phyloP scores from a whole-genome alignment of 176 grass and related monocot species.

The Thinopyrum elongatum region DNA sequence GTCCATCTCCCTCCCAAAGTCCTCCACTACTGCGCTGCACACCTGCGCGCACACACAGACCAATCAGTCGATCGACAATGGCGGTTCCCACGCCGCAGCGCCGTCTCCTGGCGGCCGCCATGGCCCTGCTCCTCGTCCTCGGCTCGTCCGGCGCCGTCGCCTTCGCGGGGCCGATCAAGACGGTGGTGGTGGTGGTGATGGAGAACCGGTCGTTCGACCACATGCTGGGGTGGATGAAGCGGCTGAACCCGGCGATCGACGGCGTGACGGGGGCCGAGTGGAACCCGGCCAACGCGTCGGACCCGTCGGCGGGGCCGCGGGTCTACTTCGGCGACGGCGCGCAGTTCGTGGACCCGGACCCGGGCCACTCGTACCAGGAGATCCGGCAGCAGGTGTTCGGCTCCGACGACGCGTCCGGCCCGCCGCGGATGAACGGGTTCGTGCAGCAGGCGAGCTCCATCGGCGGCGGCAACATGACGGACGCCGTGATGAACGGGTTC shows the following conservation, averaged over 20 bases:
- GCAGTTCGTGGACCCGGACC: slow-evolving; percentile 90
- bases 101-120: neutral
- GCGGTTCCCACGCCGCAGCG: neutral
- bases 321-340: slow-evolving; percentile 85
- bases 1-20: slow-evolving; percentile 9
- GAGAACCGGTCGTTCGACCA: slow-evolving; percentile 99
- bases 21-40: neutral
- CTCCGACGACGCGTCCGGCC: slow-evolving; percentile 51
- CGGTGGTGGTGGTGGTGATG: slow-evolving; percentile 91
- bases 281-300: slow-evolving; percentile 59
- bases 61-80: neutral
- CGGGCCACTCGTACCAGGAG: slow-evolving; percentile 95
- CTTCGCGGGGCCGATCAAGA: slow-evolving; percentile 61
- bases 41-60: too few species aligned
- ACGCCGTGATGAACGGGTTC: slow-evolving; percentile 88
- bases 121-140: neutral
- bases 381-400: slow-evolving; percentile 96
- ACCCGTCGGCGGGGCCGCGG: slow-evolving; percentile 33
- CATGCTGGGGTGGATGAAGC: slow-evolving; percentile 99
- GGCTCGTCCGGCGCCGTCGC: neutral
- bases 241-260: slow-evolving; percentile 77
- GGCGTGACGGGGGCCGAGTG: slow-evolving; percentile 74
- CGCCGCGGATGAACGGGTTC: slow-evolving; percentile 77
- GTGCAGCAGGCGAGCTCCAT: slow-evolving; percentile 80
- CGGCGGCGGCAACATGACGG: slow-evolving; percentile 59